Evolutionary conservation across 2,329 filamentous ascomycete genomes (phyloP).

Genomic region (Leptographium galeiforme): DNA sequence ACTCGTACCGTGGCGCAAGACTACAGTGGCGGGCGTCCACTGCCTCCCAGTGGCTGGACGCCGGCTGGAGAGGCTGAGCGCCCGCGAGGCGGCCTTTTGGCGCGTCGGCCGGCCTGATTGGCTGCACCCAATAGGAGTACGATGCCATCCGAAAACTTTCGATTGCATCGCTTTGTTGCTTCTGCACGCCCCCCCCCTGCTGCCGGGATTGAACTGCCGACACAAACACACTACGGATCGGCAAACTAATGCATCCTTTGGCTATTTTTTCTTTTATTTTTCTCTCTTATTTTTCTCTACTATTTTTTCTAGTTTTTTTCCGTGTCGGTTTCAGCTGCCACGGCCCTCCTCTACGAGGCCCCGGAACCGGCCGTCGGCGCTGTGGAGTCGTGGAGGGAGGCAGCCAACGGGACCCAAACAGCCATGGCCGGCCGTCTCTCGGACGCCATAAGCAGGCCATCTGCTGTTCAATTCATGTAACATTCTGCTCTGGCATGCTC

Average conservation of each 20-base stretch:
- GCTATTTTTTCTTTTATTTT: background rate
- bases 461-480: too few relatives aligned
- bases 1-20: too few relatives aligned
- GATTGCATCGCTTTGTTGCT: background rate
- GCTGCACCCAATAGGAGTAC: background rate
- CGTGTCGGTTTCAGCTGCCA: background rate
- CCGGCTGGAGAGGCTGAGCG: too few relatives aligned
- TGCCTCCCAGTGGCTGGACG: too few relatives aligned
- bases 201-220: background rate
- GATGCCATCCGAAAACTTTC: background rate
- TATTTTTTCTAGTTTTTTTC: background rate
- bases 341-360: background rate
- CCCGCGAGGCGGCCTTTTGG: background rate
- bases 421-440: too few relatives aligned
- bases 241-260: background rate
- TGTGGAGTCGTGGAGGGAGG: background rate
- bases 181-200: background rate
- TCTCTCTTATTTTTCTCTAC: background rate
- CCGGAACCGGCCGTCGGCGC: background rate
- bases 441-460: too few relatives aligned
- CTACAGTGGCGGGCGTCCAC: too few relatives aligned
- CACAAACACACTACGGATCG: background rate
- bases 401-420: too few relatives aligned
- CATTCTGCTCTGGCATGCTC: too few relatives aligned
- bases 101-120: background rate